Evolutionary conservation across 257 asterid species (phyloP).

Genomic region (Parsonsia alboflavescens): DNA sequence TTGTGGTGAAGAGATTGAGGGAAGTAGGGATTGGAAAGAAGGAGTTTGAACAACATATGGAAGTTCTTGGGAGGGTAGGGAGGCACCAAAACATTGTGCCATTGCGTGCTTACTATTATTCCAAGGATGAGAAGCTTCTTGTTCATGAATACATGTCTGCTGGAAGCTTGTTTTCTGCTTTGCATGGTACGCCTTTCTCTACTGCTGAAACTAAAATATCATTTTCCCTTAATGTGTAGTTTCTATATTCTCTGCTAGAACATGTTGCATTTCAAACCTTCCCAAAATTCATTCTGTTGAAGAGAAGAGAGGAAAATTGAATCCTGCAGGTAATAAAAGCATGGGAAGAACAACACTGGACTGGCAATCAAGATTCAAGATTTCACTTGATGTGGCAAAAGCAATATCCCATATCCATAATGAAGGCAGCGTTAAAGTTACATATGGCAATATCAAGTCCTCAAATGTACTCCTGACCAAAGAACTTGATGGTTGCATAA

Average conservation of each 20-base stretch:
- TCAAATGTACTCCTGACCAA: conserved; percentile 68
- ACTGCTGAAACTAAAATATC: neutral
- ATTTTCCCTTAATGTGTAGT: neutral
- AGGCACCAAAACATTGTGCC: conserved; percentile 60
- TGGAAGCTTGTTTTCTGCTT: conserved; percentile 71
- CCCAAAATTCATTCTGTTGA: neutral
- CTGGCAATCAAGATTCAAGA: conserved; percentile 79
- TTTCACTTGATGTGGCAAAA: conserved; percentile 65
- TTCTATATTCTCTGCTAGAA: neutral
- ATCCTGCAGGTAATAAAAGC: conserved; percentile 48
- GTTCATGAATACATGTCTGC: conserved; percentile 77
- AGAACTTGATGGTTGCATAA: conserved; percentile 50
- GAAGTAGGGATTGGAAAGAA: conserved; percentile 67
- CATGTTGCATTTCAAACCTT: neutral
- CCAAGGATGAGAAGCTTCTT: conserved; percentile 94
- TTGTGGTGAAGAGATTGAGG: conserved; percentile 77
- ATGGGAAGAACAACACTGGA: conserved; percentile 46
- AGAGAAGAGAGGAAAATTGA: neutral
- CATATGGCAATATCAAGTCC: conserved; percentile 82
- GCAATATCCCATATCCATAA: conserved; percentile 78
- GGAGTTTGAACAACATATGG: conserved; percentile 92
- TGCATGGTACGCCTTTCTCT: conserved; percentile 52
- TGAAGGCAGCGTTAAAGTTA: conserved; percentile 46
- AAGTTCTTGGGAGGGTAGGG: conserved; percentile 46
- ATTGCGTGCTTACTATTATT: conserved; percentile 71